Conservation (phyloP, 1,284 basidiomycete species). For the Heterobasidion parviporum region DNA sequence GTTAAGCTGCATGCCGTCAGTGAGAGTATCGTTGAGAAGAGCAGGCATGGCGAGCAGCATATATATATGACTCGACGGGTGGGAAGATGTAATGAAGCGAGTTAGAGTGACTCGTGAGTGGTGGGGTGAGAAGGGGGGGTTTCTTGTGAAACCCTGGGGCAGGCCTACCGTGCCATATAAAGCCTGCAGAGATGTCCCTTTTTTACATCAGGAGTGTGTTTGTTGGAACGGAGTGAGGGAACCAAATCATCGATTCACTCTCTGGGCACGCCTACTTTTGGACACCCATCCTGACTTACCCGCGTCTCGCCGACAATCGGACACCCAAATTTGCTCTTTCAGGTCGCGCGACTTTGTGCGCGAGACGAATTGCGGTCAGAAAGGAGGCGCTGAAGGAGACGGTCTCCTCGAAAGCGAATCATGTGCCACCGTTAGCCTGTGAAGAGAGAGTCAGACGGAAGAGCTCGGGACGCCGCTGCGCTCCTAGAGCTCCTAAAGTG, state of each 20-base stretch:
- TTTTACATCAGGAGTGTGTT: too few species aligned
- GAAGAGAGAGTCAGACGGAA: not conserved
- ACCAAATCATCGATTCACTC: too few species aligned
- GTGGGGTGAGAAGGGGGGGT: not conserved
- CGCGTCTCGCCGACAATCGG: not conserved
- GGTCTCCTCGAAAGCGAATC: not conserved
- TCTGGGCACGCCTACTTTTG: not conserved
- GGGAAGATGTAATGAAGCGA: not conserved
- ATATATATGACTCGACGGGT: constrained; percentile 1
- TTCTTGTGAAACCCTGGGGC: not conserved
- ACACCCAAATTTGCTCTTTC: not conserved
- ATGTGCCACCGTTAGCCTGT: not conserved
- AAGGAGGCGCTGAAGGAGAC: not conserved
- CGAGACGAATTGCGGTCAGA: not conserved
- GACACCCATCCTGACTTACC: not conserved
- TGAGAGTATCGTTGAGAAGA: not conserved
- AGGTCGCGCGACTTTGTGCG: too few species aligned
- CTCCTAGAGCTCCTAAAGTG: not conserved
- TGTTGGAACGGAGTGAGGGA: too few species aligned
- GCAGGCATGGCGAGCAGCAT: not conserved
- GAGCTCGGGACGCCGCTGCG: not conserved
- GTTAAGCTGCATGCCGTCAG: constrained; percentile 5
- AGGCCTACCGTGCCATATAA: not conserved
- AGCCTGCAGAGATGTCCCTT: not conserved
- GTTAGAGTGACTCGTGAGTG: not conserved